Evolutionary conservation across 192 early-diverging fungal genomes (phyloP).

Genomic region (Chytriomyces sp.): DNA sequence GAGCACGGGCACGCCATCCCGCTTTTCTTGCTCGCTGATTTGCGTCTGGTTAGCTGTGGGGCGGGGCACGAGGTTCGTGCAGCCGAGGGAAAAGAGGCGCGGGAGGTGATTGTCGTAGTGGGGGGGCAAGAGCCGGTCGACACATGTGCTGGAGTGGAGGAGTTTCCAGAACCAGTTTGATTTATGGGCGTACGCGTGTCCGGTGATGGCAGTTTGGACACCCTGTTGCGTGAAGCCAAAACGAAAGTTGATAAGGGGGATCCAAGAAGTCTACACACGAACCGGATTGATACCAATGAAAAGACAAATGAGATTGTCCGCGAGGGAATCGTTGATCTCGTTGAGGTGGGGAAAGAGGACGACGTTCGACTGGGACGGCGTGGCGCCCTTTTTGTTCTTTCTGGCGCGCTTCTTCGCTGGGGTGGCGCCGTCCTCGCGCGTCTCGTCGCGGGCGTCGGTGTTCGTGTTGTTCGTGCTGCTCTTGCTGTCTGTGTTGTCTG

Average conservation of each 20-base stretch:
- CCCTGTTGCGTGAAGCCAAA: slow-evolving; percentile 14
- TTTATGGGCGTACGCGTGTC: slow-evolving; percentile 30
- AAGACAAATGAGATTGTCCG: slow-evolving; percentile 17
- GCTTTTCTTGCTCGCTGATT: slow-evolving; percentile 9
- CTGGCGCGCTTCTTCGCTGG: not conserved
- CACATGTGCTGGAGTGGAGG: slow-evolving; percentile 6
- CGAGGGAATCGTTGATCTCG: slow-evolving; percentile 18
- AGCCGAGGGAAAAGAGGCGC: slow-evolving; percentile 24
- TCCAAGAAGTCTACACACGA: slow-evolving; percentile 2
- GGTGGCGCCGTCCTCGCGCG: not conserved
- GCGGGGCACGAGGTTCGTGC: slow-evolving; percentile 27
- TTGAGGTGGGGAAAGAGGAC: slow-evolving; percentile 21
- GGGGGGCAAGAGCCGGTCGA: slow-evolving; percentile 14
- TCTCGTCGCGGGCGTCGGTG: not conserved
- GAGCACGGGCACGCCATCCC: slow-evolving; percentile 14
- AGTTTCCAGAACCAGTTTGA: slow-evolving; percentile 34
- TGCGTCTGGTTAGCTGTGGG: slow-evolving; percentile 31
- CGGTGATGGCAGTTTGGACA: slow-evolving; percentile 25
- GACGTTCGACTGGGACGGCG: not conserved
- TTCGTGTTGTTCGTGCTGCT: not conserved
- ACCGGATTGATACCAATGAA: slow-evolving; percentile 32
- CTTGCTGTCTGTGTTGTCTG: not conserved
- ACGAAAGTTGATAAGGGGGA: not conserved
- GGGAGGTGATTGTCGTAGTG: slow-evolving; percentile 18
- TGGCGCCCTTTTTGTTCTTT: not conserved